Conservation (phyloP, 2,329 filamentous ascomycete genomes). For the Trichoderma sp. region DNA sequence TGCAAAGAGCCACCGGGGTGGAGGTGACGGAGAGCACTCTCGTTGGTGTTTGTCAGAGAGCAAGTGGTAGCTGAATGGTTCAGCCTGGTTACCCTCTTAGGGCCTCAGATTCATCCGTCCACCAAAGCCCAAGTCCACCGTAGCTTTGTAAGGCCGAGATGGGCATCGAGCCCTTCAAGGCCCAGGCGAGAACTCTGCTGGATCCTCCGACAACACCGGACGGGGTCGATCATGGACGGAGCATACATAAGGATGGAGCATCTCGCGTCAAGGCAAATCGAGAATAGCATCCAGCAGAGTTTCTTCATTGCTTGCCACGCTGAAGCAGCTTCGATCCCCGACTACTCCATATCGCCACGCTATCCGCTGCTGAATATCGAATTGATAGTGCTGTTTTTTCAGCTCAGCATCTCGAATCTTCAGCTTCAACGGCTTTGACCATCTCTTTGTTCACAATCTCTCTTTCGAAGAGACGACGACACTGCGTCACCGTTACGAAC, state of each 20-base stretch:
- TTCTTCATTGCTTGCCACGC: neutral
- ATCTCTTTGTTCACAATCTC: neutral
- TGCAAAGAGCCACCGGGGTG: slow-evolving; percentile 24
- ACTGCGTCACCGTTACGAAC: neutral
- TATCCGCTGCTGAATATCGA: neutral
- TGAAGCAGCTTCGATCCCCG: slow-evolving; percentile 4
- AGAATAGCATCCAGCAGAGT: slow-evolving; percentile 5
- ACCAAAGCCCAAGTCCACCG: slow-evolving; percentile 9
- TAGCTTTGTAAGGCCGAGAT: slow-evolving; percentile 23
- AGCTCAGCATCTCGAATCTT: neutral
- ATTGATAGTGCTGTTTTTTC: neutral
- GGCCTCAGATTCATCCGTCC: slow-evolving; percentile 20
- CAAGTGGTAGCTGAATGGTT: slow-evolving; percentile 28
- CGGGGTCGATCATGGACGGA: slow-evolving; percentile 22
- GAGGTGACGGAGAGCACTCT: slow-evolving; percentile 21
- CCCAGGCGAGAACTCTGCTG: slow-evolving; percentile 15
- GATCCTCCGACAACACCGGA: slow-evolving; percentile 19
- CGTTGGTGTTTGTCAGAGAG: slow-evolving; percentile 23
- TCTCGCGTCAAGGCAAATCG: slow-evolving; percentile 17
- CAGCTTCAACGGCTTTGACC: neutral
- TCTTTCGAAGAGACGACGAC: neutral
- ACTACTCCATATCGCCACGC: neutral
- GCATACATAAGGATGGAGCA: slow-evolving; percentile 22
- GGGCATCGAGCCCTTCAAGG: slow-evolving; percentile 12
- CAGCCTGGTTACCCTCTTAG: slow-evolving; percentile 24